Evolutionary conservation across 2,329 filamentous ascomycete genomes (phyloP), one percentile per base, ranked within the genome.

Genomic region (Neospermospora avenae): DNA sequence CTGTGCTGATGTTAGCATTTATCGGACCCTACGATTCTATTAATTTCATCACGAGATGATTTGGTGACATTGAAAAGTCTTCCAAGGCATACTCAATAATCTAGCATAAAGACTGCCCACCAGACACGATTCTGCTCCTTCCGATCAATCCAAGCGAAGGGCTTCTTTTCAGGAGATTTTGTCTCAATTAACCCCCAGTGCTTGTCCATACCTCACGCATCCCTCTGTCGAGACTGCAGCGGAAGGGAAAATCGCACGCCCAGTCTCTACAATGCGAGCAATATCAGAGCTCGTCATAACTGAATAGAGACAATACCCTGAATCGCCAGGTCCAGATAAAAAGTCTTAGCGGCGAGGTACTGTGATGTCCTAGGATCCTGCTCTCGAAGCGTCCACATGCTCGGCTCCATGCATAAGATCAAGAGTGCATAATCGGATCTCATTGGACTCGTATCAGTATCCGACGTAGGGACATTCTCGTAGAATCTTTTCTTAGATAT

Each of bases 21-120:
- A 31, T 10, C 28, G 6, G 28, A 31, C 5, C 2, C 5, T 31
- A 10, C 11, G 11, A 31, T 1, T 6, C 11, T 31, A 1, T 31
- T 3, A 31, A 5, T 10, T 1, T 1, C 11, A 3, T 31, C 28
- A 10, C 11, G 28, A 31, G 28, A 5, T 31, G 6, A 31, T 10
- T 31, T 31, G 11, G 11, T 31, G 28, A 31, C 28, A 31, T 31
- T 31, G 28, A 31, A 31, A 31, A 31, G 2, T 2, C 28, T 31
- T 10, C 11, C 28, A 8, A 18, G 31, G 39, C 3, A 44, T 8
- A 34, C 63, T 25, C 69, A 73, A 46, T 75, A 71, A 60, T 80
- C 78, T 3, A 80, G 68, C 25, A 79, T 70, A 55, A 78, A 74
- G 4, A 78, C 71, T 11, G 70, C 74, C 78, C 78, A 80, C 77